Conservation (phyloP, 108 stramenopile species). For the Skeletonema grethae region DNA sequence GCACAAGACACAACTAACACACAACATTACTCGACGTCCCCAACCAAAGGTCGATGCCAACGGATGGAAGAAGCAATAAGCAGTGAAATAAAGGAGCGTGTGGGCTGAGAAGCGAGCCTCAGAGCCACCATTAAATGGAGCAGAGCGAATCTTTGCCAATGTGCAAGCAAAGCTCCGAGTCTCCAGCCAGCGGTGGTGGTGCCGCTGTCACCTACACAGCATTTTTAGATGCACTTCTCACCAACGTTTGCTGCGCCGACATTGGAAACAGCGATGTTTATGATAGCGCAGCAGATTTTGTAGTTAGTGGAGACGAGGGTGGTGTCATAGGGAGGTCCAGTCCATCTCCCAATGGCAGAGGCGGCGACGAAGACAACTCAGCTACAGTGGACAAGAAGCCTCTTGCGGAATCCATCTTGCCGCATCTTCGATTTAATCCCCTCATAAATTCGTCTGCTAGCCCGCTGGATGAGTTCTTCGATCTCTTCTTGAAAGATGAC, state of each 20-base stretch:
- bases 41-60: too few species aligned
- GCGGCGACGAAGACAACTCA: background rate
- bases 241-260: conserved; percentile 3
- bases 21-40: too few species aligned
- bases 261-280: background rate
- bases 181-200: background rate
- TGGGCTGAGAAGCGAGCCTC: too few species aligned
- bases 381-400: background rate
- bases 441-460: background rate
- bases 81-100: too few species aligned
- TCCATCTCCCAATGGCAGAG: background rate
- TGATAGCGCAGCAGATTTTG: background rate
- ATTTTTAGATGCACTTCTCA: conserved; percentile 8
- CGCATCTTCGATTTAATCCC: conserved; percentile 41
- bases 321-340: too few species aligned
- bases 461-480: conserved; percentile 59
- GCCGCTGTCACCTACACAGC: background rate
- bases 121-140: background rate
- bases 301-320: background rate
- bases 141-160: background rate
- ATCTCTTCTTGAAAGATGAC: conserved; percentile 65
- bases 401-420: conserved; percentile 24
- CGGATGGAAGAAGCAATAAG: too few species aligned
- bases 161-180: background rate
- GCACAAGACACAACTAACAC: too few species aligned